Percentiles rank a stretch among this genome's conserved stretches.
Evolutionary conservation across 768 basidiomycete species (phyloP).

Genomic region (Termitomyces sp.): DNA sequence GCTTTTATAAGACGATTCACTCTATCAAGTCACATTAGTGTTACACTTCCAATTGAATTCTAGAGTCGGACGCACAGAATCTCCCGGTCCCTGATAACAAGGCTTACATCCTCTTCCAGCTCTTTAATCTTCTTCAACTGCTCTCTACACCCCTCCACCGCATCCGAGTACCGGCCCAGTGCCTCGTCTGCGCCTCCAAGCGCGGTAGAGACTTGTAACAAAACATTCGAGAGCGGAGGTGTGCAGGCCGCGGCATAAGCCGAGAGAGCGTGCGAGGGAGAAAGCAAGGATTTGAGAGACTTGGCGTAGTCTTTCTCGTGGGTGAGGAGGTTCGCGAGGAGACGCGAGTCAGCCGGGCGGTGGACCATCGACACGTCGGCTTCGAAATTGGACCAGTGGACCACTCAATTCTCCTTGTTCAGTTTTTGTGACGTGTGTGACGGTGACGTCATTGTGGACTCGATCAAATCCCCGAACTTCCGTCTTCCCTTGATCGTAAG

Average conservation of each 20-base stretch:
- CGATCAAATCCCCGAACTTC: too few species aligned
- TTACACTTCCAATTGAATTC: not conserved
- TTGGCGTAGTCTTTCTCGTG: too few species aligned
- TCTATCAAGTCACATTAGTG: constrained; percentile 29
- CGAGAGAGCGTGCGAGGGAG: too few species aligned
- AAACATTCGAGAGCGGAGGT: too few species aligned
- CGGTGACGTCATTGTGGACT: too few species aligned
- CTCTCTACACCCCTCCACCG: constrained; percentile 65
- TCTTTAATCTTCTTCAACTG: constrained; percentile 56
- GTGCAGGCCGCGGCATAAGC: too few species aligned
- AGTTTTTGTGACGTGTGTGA: too few species aligned
- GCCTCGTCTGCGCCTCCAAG: constrained; percentile 69
- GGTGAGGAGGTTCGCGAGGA: constrained; percentile 27
- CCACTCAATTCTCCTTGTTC: too few species aligned
- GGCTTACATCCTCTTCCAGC: constrained; percentile 71
- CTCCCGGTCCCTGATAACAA: constrained; percentile 71
- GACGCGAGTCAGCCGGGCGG: not conserved
- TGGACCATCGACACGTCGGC: too few species aligned
- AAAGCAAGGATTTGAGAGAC: too few species aligned
- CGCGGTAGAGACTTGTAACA: constrained; percentile 52
- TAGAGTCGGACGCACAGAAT: constrained; percentile 58
- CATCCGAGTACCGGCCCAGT: constrained; percentile 52
- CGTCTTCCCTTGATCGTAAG: too few species aligned
- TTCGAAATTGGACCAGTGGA: too few species aligned
- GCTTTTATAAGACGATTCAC: constrained; percentile 79